Evolutionary conservation across 306 rosid genomes (phyloP), one percentile per base, ranked within the genome.

Genomic region (Glycyrrhiza uralensis): DNA sequence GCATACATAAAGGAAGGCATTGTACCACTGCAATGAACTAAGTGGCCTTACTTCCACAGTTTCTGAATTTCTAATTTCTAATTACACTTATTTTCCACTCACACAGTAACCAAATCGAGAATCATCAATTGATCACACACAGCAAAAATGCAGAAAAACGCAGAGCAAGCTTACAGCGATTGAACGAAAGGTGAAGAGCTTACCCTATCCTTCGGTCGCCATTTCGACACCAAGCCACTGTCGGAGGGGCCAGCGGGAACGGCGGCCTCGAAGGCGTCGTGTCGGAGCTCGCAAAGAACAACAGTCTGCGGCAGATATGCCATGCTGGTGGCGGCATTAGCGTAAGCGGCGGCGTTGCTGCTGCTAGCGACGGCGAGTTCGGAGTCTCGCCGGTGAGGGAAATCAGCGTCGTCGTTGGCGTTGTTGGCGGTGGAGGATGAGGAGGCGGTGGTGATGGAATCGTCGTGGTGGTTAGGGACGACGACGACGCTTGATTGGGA

Each of bases 201-300:
- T 77, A 95, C 99, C 76, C 96, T 76, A 39, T 92, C 97, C 84
- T 91, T 92, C 11, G 96, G 97, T 71, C 96, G 80, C 97, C 99
- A 95, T 81, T 92, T 95, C 1, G 97, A 95, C 57, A 95, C 96
- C 75, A 89, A 66, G 1, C 99, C 99, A 29, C 89, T 84, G 17
- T 88, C 93, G 2, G 96, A 87, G 1, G 97, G 96, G 5, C 99
- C 96, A 0, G 80, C 65, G 13, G 92, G 89, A 54, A 84, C 67
- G 17, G 84, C 76, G 11, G 83, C 90, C 85, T 95, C 97, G 38
- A 95, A 92, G 0, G 96, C 91, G 24, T 95, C 96, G 6, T 95
- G 96, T n/a, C 96, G 86, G 55, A 83, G 92, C 70, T 95, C 97
- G 62, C 90, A 83, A 13, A 95, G 72, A 4, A 95, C 86, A 18